Conservation (phyloP, 2,329 filamentous ascomycete genomes). For the Cercospora sojina region DNA sequence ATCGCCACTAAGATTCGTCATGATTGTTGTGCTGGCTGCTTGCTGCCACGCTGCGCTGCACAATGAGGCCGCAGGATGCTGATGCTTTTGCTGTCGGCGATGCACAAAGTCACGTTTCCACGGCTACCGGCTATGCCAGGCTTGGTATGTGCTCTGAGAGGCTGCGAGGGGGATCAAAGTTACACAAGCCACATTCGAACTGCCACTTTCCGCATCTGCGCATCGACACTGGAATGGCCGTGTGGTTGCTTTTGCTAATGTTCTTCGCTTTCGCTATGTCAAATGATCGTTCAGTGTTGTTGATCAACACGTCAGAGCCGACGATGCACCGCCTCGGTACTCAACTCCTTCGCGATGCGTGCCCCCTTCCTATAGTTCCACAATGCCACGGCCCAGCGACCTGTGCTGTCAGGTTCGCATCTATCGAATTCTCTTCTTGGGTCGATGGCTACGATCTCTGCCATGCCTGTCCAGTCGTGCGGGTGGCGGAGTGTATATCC, state of each 20-base stretch:
- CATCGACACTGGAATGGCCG: background rate
- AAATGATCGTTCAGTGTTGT: background rate
- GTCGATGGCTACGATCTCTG: conserved; percentile 39
- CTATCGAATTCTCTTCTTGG: conserved; percentile 35
- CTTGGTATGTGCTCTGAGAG: conserved; percentile 2
- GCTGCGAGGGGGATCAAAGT: background rate
- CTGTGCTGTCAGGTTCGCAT: background rate
- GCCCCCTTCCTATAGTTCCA: background rate
- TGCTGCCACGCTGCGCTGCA: background rate
- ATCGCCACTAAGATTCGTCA: background rate
- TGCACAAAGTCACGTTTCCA: conserved; percentile 2
- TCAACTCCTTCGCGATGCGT: conserved; percentile 18
- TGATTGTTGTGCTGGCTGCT: background rate
- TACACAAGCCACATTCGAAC: background rate
- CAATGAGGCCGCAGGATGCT: background rate
- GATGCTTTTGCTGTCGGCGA: background rate
- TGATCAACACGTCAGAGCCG: background rate
- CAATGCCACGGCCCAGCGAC: background rate
- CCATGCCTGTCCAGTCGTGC: conserved; percentile 40
- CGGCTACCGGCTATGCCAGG: conserved; percentile 2
- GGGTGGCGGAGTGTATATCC: conserved; percentile 39
- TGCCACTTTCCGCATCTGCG: background rate
- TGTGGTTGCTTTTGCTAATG: background rate
- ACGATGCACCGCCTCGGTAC: background rate
- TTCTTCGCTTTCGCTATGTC: conserved; percentile 5